A percentile compares a stretch with the other conserved stretches of the same genome.
Evolutionary conservation across 768 basidiomycete species (phyloP).

Genomic region (Ephemerocybe angulata): DNA sequence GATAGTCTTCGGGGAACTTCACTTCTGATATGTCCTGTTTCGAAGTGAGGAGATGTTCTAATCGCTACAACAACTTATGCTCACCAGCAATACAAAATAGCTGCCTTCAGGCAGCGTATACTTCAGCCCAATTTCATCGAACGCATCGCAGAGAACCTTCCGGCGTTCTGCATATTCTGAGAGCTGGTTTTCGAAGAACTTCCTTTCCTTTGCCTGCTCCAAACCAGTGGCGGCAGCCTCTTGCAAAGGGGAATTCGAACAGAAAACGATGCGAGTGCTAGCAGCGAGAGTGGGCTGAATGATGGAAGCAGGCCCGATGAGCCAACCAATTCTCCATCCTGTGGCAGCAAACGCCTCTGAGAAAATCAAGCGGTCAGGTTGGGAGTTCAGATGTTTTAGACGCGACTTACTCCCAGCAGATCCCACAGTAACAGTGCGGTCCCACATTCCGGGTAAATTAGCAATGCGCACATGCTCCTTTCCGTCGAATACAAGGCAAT

Average conservation of each 20-base stretch:
- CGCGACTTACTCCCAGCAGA: slow-evolving; percentile 82
- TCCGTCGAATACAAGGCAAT: slow-evolving; percentile 84
- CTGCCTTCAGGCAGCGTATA: slow-evolving; percentile 88
- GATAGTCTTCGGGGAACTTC: slow-evolving; percentile 79
- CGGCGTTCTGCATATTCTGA: slow-evolving; percentile 80
- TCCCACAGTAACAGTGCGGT: slow-evolving; percentile 91
- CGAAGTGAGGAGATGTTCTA: no score
- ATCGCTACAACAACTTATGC: slow-evolving; percentile 16
- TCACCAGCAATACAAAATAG: slow-evolving; percentile 85
- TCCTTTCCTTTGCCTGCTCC: slow-evolving; percentile 66
- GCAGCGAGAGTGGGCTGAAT: slow-evolving; percentile 87
- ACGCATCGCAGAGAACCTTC: slow-evolving; percentile 66
- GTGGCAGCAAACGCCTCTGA: slow-evolving; percentile 94
- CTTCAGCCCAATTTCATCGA: slow-evolving; percentile 77
- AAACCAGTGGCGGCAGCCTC: slow-evolving; percentile 91
- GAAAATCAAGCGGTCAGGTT: slow-evolving; percentile 3
- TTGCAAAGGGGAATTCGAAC: slow-evolving; percentile 90
- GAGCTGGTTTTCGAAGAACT: slow-evolving; percentile 76
- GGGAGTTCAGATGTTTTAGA: not conserved
- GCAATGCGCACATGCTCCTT: slow-evolving; percentile 92
- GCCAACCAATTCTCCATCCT: slow-evolving; percentile 97
- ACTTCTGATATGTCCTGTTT: slow-evolving; percentile 68
- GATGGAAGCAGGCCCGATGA: slow-evolving; percentile 81
- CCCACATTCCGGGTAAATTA: slow-evolving; percentile 97
- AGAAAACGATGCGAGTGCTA: slow-evolving; percentile 92